phyloP scores from a whole-genome alignment of 345 rosid genomes.

The Excoecaria cochinchinensis region DNA sequence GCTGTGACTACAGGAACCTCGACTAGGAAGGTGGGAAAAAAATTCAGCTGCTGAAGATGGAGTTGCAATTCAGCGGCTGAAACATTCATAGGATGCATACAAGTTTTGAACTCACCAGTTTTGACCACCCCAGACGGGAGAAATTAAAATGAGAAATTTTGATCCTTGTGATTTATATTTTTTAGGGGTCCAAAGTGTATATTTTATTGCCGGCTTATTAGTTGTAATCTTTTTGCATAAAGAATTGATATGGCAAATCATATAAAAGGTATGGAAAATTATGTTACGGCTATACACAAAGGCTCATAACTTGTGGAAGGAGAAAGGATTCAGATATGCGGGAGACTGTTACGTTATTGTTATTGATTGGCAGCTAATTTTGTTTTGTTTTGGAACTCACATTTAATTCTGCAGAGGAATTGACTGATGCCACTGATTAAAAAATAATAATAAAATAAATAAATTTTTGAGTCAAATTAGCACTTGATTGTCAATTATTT shows the following conservation, averaged over 20 bases:
- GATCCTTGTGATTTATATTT: slow-evolving; percentile 10
- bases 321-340: neutral
- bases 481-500: too few species aligned
- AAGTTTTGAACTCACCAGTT: slow-evolving; percentile 19
- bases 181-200: slow-evolving; percentile 11
- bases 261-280: neutral
- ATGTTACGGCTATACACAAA: neutral
- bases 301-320: neutral
- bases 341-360: neutral
- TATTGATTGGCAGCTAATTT: neutral
- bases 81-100: slow-evolving; percentile 39
- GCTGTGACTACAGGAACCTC: slow-evolving; percentile 63
- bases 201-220: slow-evolving; percentile 1
- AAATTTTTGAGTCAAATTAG: too few species aligned
- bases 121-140: slow-evolving; percentile 11
- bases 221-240: neutral
- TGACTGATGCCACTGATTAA: too few species aligned
- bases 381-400: neutral
- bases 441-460: too few species aligned
- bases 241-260: too few species aligned
- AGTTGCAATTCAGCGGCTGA: slow-evolving; percentile 66
- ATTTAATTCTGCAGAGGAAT: neutral
- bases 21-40: slow-evolving; percentile 91
- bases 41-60: slow-evolving; percentile 63
- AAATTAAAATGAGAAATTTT: slow-evolving; percentile 2